These are phyloP conservation scores for Persicaria maculosa DNA, from an alignment of 148 eudicot species.

Conservation along the genomic window DNA sequence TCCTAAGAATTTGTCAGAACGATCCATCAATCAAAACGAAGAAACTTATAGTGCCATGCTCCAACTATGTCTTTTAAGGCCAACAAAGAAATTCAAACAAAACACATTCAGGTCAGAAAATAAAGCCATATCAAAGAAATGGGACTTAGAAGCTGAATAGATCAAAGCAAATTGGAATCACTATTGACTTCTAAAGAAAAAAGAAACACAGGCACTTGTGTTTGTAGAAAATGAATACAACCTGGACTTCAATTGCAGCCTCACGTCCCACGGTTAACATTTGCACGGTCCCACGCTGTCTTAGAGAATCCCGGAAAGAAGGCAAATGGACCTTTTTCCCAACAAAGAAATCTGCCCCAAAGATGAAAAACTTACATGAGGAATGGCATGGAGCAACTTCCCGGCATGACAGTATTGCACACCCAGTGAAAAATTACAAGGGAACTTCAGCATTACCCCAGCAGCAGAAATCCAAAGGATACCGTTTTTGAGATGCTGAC, in stretches of 20 bases:
- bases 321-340: slow-evolving; percentile 83
- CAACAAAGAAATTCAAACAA: background rate
- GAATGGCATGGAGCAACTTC: slow-evolving; percentile 45
- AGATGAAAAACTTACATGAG: slow-evolving; percentile 58
- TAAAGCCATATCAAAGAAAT: background rate
- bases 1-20: background rate
- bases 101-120: background rate
- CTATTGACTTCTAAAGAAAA: background rate
- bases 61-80: background rate
- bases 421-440: slow-evolving; percentile 54
- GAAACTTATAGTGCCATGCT: background rate
- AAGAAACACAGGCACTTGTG: background rate
- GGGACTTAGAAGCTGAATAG: background rate
- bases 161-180: background rate
- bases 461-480: slow-evolving; percentile 94
- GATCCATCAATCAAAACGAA: background rate
- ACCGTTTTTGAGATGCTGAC: slow-evolving; percentile 91
- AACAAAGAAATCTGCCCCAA: slow-evolving; percentile 81
- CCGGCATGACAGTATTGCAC: slow-evolving; percentile 59
- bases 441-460: slow-evolving; percentile 94
- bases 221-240: slow-evolving; percentile 19
- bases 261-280: slow-evolving; percentile 95
- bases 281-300: slow-evolving; percentile 86
- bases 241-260: slow-evolving; percentile 98
- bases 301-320: slow-evolving; percentile 76